phyloP scores from a whole-genome alignment of 768 basidiomycete species.

The Clitopilus hobsonii region DNA sequence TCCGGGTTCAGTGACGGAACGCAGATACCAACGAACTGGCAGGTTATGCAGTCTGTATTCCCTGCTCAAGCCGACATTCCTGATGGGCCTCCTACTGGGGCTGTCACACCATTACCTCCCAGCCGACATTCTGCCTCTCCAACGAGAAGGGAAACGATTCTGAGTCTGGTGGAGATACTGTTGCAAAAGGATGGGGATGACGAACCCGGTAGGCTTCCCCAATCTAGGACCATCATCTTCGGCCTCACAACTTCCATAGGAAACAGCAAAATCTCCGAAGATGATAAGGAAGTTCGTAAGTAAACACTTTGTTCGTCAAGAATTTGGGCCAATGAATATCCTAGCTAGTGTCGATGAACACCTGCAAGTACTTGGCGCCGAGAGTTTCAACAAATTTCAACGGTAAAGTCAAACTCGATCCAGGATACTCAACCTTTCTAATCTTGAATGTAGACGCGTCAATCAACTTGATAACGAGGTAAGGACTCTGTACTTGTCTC shows the following conservation, averaged over 20 bases:
- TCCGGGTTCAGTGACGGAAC: neutral
- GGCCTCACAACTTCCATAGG: neutral
- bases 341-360: conserved; percentile 66
- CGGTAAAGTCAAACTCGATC: conserved; percentile 30
- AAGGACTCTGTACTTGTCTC: conserved; percentile 5
- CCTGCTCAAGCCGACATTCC: conserved; percentile 10
- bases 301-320: conserved; percentile 14
- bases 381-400: conserved; percentile 59
- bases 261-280: conserved; percentile 43
- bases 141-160: conserved; percentile 40
- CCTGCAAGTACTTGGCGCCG: conserved; percentile 62
- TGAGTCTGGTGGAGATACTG: conserved; percentile 48
- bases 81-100: conserved; percentile 14
- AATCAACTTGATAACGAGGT: conserved; percentile 66
- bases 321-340: neutral
- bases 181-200: conserved; percentile 30
- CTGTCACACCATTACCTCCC: conserved; percentile 18
- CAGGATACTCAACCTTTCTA: conserved; percentile 9
- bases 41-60: conserved; percentile 15
- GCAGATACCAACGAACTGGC: neutral
- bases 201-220: conserved; percentile 22
- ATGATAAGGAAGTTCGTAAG: conserved; percentile 65
- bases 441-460: conserved; percentile 39
- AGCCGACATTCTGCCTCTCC: conserved; percentile 23
- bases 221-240: neutral